A percentile compares a stretch with the other conserved stretches of the same genome.
phyloP scores from a whole-genome alignment of 1,284 basidiomycete genomes.

The Crepidotus sp. region DNA sequence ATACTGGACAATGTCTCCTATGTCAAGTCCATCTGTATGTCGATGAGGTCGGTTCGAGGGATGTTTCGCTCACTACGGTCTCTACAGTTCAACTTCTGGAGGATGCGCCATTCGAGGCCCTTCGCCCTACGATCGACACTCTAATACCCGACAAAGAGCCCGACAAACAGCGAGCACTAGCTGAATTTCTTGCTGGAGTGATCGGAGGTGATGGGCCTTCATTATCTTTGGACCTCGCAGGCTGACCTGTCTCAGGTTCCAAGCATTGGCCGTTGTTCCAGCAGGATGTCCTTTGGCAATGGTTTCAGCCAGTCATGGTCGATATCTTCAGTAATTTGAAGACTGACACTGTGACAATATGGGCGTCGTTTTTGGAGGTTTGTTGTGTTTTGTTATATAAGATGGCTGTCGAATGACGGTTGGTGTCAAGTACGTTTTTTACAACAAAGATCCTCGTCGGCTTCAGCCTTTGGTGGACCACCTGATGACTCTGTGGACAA shows the following conservation, averaged over 20 bases:
- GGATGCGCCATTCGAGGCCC: slow-evolving; percentile 50
- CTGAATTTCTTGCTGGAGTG: slow-evolving; percentile 79
- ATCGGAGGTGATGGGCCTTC: slow-evolving; percentile 41
- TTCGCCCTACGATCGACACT: slow-evolving; percentile 46
- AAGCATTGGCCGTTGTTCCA: slow-evolving; percentile 82
- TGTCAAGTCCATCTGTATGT: slow-evolving; percentile 66
- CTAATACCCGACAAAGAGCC: slow-evolving; percentile 53
- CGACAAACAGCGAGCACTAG: slow-evolving; percentile 83
- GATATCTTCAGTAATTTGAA: slow-evolving; percentile 63
- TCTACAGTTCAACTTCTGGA: slow-evolving; percentile 59
- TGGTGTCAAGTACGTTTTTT: slow-evolving; percentile 54
- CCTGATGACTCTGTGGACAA: slow-evolving; percentile 52
- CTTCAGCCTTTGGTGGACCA: slow-evolving; percentile 74
- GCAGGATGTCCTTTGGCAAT: slow-evolving; percentile 69
- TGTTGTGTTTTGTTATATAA: slow-evolving; percentile 7
- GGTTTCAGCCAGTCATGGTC: slow-evolving; percentile 67
- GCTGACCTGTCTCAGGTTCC: slow-evolving; percentile 40
- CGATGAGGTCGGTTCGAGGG: background rate
- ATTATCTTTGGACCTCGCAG: background rate
- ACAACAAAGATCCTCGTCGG: slow-evolving; percentile 77
- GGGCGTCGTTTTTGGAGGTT: slow-evolving; percentile 66
- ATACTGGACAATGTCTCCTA: slow-evolving; percentile 62
- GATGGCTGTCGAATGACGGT: background rate
- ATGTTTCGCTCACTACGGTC: slow-evolving; percentile 7
- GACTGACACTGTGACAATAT: slow-evolving; percentile 56